Evolutionary conservation across 208 protist genomes (phyloP).

Genomic region (Jaenimonas drosophilae): DNA sequence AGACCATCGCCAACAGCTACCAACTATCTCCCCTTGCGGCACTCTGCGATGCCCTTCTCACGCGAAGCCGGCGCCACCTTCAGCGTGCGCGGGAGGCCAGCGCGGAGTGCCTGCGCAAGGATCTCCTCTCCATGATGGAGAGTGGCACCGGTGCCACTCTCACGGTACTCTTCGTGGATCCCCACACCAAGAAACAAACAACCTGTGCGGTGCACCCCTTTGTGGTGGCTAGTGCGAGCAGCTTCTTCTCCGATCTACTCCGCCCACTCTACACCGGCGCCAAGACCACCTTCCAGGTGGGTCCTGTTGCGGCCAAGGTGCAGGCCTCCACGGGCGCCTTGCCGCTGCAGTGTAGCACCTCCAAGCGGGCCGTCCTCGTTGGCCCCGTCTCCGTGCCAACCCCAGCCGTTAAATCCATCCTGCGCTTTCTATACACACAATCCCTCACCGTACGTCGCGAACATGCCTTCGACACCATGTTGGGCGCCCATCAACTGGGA

Average conservation of each 20-base stretch:
- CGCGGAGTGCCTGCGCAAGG: conserved; percentile 25
- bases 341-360: conserved; percentile 13
- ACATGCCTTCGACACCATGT: conserved; percentile 45
- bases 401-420: conserved; percentile 40
- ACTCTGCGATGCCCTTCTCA: conserved; percentile 37
- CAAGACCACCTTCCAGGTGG: conserved; percentile 31
- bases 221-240: conserved; percentile 42
- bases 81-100: conserved; percentile 21
- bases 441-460: conserved; percentile 33
- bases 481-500: conserved; percentile 50
- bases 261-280: conserved; percentile 45
- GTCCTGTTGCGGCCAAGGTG: conserved; percentile 45
- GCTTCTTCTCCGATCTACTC: conserved; percentile 68
- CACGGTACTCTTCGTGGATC: conserved; percentile 74
- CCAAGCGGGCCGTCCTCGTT: conserved; percentile 52
- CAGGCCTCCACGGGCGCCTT: conserved; percentile 8
- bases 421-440: conserved; percentile 70
- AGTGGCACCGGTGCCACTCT: conserved; percentile 22
- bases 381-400: conserved; percentile 59
- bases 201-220: conserved; percentile 49
- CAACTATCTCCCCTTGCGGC: conserved; percentile 24
- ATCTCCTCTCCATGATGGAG: conserved; percentile 36
- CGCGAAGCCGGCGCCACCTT: conserved; percentile 23
- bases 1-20: conserved; percentile 33
- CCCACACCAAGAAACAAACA: conserved; percentile 58